Evolutionary conservation across 345 rosid genomes (phyloP).

Genomic region (Citrus reticulata): DNA sequence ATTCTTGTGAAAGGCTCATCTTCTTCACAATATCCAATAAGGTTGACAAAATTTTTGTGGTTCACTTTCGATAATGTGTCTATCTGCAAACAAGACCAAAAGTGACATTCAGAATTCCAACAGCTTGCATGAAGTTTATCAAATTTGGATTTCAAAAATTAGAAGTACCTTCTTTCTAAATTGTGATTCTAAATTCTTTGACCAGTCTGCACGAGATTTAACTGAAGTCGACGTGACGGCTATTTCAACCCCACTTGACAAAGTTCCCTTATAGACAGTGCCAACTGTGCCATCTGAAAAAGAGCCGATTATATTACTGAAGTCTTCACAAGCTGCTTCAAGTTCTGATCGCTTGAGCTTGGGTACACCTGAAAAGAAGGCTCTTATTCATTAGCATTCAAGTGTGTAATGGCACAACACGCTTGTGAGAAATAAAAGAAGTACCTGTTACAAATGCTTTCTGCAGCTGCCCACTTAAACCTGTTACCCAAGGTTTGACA

Average conservation of each 20-base stretch:
- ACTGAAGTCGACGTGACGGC: slow-evolving; percentile 60
- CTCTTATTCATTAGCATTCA: background rate
- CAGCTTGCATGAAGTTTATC: background rate
- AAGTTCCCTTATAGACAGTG: slow-evolving; percentile 79
- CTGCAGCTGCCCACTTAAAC: slow-evolving; percentile 89
- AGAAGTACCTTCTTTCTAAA: slow-evolving; percentile 70
- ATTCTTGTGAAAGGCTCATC: slow-evolving; percentile 78
- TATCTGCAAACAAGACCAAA: slow-evolving; percentile 50
- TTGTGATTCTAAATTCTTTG: slow-evolving; percentile 60
- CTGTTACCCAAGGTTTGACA: slow-evolving; percentile 85
- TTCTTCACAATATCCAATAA: slow-evolving; percentile 83
- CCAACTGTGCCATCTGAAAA: slow-evolving; percentile 67
- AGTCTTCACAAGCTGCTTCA: slow-evolving; percentile 93
- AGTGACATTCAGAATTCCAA: slow-evolving; percentile 1
- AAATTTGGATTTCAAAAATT: background rate
- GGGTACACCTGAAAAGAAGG: slow-evolving; percentile 63
- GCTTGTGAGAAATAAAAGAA: background rate
- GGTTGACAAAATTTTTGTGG: slow-evolving; percentile 92
- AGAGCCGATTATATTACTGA: slow-evolving; percentile 84
- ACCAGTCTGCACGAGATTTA: slow-evolving; percentile 59
- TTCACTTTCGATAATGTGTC: slow-evolving; percentile 70
- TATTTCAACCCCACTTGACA: slow-evolving; percentile 87
- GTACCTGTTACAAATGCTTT: slow-evolving; percentile 76
- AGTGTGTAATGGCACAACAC: background rate
- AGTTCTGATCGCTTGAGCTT: slow-evolving; percentile 79